Conservation (phyloP, 495 filamentous ascomycete genomes). For the Tuber borchii region DNA sequence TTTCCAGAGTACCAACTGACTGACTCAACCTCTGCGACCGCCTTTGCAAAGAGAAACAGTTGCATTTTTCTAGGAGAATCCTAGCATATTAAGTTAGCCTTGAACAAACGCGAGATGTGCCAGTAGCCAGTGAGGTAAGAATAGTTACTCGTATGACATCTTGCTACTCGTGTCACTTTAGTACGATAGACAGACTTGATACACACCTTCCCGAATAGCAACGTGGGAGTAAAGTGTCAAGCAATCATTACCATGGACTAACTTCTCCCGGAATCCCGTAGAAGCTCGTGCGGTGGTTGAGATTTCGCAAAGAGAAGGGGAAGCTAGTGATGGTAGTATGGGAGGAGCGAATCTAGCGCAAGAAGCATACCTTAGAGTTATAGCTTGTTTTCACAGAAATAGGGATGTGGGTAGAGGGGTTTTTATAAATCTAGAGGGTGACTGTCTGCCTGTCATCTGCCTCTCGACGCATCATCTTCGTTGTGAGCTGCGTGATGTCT, state of each 20-base stretch:
- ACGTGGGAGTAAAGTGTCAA: neutral
- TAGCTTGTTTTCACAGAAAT: neutral
- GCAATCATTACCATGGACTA: neutral
- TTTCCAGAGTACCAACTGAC: too few species aligned
- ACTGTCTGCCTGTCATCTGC: neutral
- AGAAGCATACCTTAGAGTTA: neutral
- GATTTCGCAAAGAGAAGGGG: neutral
- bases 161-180: neutral
- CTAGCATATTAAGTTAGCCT: too few species aligned
- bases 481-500: neutral
- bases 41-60: too few species aligned
- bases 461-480: neutral
- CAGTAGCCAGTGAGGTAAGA: neutral
- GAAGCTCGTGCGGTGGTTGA: neutral
- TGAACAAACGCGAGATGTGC: too few species aligned
- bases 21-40: too few species aligned
- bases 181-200: neutral
- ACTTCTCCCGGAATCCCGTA: neutral
- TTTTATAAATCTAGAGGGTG: neutral
- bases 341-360: neutral
- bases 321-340: neutral
- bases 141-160: neutral
- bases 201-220: neutral
- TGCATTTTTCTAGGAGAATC: too few species aligned
- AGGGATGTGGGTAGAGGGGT: neutral